These are phyloP conservation scores for Boletus vinaceobasis DNA, from an alignment of 768 basidiomycete genomes.

Conservation along the genomic window DNA sequence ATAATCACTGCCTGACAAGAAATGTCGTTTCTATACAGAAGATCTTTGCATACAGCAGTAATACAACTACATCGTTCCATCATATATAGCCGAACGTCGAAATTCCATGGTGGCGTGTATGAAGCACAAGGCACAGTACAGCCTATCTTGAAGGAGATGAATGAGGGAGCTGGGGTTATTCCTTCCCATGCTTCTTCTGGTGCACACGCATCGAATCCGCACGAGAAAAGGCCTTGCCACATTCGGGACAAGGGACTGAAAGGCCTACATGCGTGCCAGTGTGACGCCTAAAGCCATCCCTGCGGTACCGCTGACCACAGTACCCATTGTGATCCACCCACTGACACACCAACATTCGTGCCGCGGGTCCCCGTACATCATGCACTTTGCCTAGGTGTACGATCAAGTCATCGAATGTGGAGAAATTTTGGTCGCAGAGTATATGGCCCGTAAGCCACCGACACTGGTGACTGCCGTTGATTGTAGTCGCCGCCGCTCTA, in stretches of 20 bases:
- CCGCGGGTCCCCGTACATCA: background rate
- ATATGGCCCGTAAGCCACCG: background rate
- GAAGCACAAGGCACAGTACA: no score
- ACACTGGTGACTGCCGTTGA: background rate
- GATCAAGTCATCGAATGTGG: conserved; percentile 3
- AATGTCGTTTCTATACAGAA: no score
- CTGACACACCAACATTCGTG: background rate
- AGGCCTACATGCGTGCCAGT: background rate
- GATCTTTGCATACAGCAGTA: no score
- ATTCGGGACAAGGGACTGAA: background rate
- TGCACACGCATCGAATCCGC: conserved; percentile 1
- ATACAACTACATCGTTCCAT: no score
- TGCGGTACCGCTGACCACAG: background rate
- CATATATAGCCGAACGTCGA: no score
- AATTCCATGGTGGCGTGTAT: no score
- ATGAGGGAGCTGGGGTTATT: no score
- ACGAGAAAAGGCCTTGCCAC: conserved; percentile 3
- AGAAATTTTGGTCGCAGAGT: background rate
- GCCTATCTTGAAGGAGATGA: no score
- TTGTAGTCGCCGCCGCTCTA: background rate
- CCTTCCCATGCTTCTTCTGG: background rate
- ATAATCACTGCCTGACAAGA: no score
- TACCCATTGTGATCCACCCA: background rate
- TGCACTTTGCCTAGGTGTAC: background rate
- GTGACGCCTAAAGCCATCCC: conserved; percentile 8